Base-by-base conservation (phyloP, 495 filamentous ascomycete species). In the Penicillium diatomitis region DNA sequence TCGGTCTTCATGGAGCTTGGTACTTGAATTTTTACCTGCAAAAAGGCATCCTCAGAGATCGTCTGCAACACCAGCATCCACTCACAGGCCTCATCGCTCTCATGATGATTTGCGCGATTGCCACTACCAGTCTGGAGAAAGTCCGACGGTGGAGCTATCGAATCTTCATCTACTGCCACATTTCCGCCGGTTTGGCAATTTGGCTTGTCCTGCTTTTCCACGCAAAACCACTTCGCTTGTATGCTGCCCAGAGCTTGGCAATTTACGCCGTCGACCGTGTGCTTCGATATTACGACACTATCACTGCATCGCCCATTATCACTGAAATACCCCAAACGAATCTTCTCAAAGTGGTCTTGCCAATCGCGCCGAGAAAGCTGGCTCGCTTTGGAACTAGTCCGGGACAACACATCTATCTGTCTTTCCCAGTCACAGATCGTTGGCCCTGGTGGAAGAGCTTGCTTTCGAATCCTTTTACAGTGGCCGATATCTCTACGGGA, bases 11-110 rank as follows among this genome's bases (percentile, higher is more conserved):
- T 27, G 48, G 40, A 29, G 6, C 10, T 0, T 38, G 41, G 48
- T 50, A 50, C 39, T 28, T 50, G 40, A 50, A 50, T 27, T 50
- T 44, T 27, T 50, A 32, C n/a, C 30, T 50, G 32, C 40, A 38
- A 32, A 43, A 28, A 4, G 32, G 40, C 2, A 43, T 31, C n/a
- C 34, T 44, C 20, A n/a, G 30, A 6, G 40, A 43, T 27, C 48
- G 40, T 43, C n/a, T 50, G 2, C 40, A 38, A 29, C 33, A 30
- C 28, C 41, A 7, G 3, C 29, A 44, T 8, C n/a, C 41, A 2
- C 32, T 44, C 6, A 44, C 41, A 2, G 41, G 41, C 8, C 41
- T 44, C 12, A 11, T 44, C 20, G 32, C 41, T 3, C n/a, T 44
- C 8, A 8, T 20, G 2, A 32, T 33, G 31, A 44, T 44, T 6